Percentiles rank a stretch among this genome's conserved stretches.
Evolutionary conservation across 1,284 basidiomycete species (phyloP).

Genomic region (Rhizopogon parksii): DNA sequence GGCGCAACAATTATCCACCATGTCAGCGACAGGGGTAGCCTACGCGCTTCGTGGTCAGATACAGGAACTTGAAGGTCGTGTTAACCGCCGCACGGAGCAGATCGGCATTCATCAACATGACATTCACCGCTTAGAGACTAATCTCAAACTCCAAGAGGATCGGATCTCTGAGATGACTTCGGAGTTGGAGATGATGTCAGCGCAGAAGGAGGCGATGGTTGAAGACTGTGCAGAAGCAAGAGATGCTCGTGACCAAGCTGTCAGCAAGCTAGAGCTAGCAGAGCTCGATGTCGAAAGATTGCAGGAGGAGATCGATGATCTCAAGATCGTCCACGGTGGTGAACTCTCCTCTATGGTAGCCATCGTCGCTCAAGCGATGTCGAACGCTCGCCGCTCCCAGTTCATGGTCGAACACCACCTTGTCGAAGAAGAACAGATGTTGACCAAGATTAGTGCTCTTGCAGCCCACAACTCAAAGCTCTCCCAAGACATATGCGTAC

Average conservation of each 20-base stretch:
- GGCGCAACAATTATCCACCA: constrained; percentile 52
- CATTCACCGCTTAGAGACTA: constrained; percentile 63
- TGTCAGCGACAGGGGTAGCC: constrained; percentile 51
- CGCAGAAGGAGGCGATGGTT: constrained; percentile 69
- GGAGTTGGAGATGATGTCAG: constrained; percentile 56
- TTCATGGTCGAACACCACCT: constrained; percentile 1
- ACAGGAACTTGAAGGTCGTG: constrained; percentile 53
- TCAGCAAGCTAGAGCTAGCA: constrained; percentile 34
- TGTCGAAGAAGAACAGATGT: constrained; percentile 1
- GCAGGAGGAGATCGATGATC: constrained; percentile 35
- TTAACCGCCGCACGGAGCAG: constrained; percentile 58
- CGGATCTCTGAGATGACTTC: constrained; percentile 56
- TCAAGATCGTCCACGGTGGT: constrained; percentile 8
- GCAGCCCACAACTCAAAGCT: constrained; percentile 15
- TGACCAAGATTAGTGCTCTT: constrained; percentile 4
- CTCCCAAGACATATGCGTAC: constrained; percentile 10
- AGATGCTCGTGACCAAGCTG: constrained; percentile 58
- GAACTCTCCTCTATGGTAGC: constrained; percentile 17
- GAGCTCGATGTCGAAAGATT: constrained; percentile 50
- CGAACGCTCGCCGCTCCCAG: constrained; percentile 1
- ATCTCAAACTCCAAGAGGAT: constrained; percentile 65
- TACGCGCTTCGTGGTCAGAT: constrained; percentile 54
- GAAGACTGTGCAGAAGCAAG: constrained; percentile 72
- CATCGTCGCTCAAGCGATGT: constrained; percentile 8
- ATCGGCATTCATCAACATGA: constrained; percentile 71